Evolutionary conservation across 345 rosid genomes (phyloP).

Genomic region (Sonneratia caseolaris): DNA sequence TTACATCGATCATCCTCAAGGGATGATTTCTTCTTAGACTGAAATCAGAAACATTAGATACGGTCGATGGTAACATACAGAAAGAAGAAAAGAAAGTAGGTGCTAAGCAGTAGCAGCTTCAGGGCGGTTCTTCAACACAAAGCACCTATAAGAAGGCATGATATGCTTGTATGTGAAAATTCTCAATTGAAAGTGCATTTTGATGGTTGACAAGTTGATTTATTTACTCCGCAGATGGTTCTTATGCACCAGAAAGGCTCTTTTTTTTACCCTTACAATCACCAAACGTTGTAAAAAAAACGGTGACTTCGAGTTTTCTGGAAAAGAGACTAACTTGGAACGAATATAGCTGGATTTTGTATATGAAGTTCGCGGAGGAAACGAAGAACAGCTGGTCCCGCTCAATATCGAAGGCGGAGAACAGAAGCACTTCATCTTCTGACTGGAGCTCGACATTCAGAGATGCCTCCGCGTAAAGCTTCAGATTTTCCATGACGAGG

Average conservation of each 20-base stretch:
- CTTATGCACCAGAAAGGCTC: background rate
- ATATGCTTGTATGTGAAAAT: background rate
- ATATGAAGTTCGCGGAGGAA: conserved; percentile 51
- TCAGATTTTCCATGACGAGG: conserved; percentile 55
- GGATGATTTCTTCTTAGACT: background rate
- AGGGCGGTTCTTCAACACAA: background rate
- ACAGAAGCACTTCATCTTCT: conserved; percentile 36
- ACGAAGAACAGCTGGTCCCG: conserved; percentile 76
- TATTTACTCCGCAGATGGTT: background rate
- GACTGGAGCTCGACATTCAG: conserved; percentile 48
- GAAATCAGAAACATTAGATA: background rate
- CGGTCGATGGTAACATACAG: no score
- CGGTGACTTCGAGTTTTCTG: background rate
- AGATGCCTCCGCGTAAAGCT: conserved; percentile 53
- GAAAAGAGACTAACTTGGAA: conserved; percentile 36
- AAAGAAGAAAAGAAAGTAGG: no score
- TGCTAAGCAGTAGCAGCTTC: no score
- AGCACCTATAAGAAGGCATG: background rate
- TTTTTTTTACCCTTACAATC: background rate
- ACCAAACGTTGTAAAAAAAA: background rate
- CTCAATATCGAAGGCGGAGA: conserved; percentile 70
- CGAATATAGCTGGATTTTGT: conserved; percentile 49
- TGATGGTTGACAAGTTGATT: background rate
- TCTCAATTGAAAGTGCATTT: background rate
- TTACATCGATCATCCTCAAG: background rate